Evolutionary conservation across 345 rosid species (phyloP), one percentile per base, ranked within the genome.

Genomic region (Sonneratia caseolaris): DNA sequence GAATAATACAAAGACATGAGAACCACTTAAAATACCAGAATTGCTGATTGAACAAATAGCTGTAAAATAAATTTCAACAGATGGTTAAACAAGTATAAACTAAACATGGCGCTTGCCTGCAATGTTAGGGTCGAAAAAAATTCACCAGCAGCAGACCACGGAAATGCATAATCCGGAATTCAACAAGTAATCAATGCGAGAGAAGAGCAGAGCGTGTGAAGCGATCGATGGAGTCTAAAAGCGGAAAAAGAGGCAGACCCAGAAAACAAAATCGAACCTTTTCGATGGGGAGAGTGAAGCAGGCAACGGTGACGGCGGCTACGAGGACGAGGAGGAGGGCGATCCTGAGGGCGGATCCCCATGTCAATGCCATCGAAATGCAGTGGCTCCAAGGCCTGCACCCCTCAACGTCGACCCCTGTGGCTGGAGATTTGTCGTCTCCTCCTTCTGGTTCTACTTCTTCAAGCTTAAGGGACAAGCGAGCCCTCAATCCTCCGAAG

Each of bases 251-350:
- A 38, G 19, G 37, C 70, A 45, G 55, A 68, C 49, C 18, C 55
- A 3, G 3, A 40, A 12, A 21, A 10, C 24, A 62, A 74, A 57
- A 67, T 3, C 59, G 37, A 19, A 90, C 99, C 96, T 92, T 82
- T 73, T 96, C 96, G 4, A 96, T 88, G 62, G 99, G 99, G 74
- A 92, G 93, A 69, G 96, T 89, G 84, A 83, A 89, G 70, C 86
- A 91, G 76, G 97, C 99, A 76, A 82, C 69, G 78, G 86, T 75
- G 68, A 80, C 85, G 67, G 91, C 91, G 74, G 86, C 89, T 11
- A 88, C 12, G 75, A 96, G 97, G 42, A 85, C 70, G 38, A 89
- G 71, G 68, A 96, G 87, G 75, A 96, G 83, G 32, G 85, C 73
- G 78, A 92, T 74, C 78, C 96, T 80, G 64, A 91, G 81, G 77